phyloP scores from a whole-genome alignment of 257 asterid genomes.

The Nicotiana paniculata region DNA sequence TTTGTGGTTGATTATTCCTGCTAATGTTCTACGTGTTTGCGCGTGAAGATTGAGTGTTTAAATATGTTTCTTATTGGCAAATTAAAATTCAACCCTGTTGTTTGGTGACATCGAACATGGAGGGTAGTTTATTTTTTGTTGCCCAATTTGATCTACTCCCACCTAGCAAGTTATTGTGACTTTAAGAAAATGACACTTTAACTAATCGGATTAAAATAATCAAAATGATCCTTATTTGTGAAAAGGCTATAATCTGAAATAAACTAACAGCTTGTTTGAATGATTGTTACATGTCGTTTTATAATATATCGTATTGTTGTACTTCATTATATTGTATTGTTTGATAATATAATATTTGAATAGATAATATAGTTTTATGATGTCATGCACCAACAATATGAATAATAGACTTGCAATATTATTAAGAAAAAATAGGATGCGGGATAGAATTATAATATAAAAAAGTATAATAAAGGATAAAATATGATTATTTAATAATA shows the following conservation, averaged over 20 bases:
- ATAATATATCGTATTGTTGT: no score
- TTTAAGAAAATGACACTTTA: not conserved
- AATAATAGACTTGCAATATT: no score
- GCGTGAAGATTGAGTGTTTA: not conserved
- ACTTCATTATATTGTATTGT: no score
- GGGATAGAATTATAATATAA: no score
- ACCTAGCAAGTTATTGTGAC: constrained; percentile 4
- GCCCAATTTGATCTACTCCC: constrained; percentile 2
- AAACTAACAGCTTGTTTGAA: not conserved
- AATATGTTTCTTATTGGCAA: not conserved
- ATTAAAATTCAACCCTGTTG: not conserved
- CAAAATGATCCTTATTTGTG: not conserved
- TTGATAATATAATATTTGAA: no score
- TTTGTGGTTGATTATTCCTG: not conserved
- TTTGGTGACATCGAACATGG: not conserved
- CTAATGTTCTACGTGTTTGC: not conserved
- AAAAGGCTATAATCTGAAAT: not conserved
- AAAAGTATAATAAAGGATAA: no score
- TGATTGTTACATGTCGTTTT: no score
- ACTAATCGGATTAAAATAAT: constrained; percentile 1
- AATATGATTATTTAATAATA: no score
- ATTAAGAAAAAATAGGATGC: no score
- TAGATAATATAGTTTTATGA: no score
- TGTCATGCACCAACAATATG: no score
- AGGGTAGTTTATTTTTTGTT: not conserved